These are phyloP conservation scores for Tetrahymena elliotti DNA, from an alignment of 73 alveolate species.

Conservation along the genomic window DNA sequence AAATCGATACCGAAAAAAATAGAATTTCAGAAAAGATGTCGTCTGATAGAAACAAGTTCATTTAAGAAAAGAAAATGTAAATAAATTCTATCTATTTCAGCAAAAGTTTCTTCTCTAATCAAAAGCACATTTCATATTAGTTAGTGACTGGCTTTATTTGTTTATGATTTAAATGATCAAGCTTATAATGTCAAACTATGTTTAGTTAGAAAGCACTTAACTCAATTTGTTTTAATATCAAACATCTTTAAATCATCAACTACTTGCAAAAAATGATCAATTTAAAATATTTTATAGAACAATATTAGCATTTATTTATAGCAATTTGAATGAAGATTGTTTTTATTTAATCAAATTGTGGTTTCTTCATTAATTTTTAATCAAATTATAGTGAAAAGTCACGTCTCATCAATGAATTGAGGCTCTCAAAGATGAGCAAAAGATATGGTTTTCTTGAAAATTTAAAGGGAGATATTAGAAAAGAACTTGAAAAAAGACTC, in stretches of 20 bases:
- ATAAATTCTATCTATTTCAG: neutral
- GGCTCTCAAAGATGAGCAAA: slow-evolving; percentile 66
- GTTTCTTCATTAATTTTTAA: neutral
- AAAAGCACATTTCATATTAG: neutral
- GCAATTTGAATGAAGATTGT: neutral
- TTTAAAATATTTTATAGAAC: neutral
- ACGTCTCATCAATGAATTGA: slow-evolving; percentile 42
- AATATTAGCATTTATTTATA: neutral
- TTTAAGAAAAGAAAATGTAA: neutral
- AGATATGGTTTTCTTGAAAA: slow-evolving; percentile 56
- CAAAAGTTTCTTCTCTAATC: neutral
- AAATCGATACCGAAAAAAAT: neutral
- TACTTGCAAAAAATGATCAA: neutral
- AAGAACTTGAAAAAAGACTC: slow-evolving; percentile 21
- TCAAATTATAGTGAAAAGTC: neutral
- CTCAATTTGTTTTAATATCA: neutral
- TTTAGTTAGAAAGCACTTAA: neutral
- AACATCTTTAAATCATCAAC: neutral
- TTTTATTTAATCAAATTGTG: neutral
- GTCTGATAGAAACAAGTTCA: neutral
- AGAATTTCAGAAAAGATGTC: neutral
- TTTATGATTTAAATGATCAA: too few species aligned
- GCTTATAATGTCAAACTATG: neutral
- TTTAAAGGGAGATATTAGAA: slow-evolving; percentile 45
- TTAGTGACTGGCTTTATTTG: neutral